phyloP scores from a whole-genome alignment of 73 alveolate genomes.

The Tetrahymena elliotti region DNA sequence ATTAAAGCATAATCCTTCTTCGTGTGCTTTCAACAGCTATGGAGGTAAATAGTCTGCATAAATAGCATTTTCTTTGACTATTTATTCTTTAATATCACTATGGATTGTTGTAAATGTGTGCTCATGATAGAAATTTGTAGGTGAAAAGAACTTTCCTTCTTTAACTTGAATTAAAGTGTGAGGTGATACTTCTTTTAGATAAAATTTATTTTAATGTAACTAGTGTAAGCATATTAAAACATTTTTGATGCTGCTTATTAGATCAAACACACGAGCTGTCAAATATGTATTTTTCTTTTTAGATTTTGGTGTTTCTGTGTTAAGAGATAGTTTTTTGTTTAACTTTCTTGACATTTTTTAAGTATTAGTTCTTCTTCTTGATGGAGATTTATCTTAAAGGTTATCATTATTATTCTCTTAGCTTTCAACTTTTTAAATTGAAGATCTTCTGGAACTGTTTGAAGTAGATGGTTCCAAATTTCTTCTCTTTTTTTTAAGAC shows the following conservation, averaged over 20 bases:
- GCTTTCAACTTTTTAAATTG: background rate
- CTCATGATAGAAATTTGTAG: background rate
- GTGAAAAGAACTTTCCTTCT: background rate
- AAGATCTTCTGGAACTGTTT: background rate
- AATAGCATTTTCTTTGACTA: background rate
- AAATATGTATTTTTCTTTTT: background rate
- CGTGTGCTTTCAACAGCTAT: background rate
- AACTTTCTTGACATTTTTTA: background rate
- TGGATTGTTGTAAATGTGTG: background rate
- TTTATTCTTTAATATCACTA: background rate
- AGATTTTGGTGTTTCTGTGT: background rate
- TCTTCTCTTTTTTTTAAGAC: background rate
- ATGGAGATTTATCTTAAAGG: background rate
- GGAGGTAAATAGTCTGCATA: background rate
- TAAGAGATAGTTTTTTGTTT: background rate
- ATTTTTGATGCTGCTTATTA: background rate
- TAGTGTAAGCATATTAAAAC: background rate
- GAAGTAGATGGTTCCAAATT: background rate
- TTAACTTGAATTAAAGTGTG: background rate
- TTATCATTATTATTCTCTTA: background rate
- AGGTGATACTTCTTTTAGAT: background rate
- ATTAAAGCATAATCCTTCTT: background rate
- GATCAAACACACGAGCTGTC: background rate
- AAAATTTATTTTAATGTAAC: background rate
- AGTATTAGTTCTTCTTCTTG: background rate